A percentile compares a stretch with the other conserved stretches of the same genome.
phyloP scores from a whole-genome alignment of 371 early-diverging fungal species.

The Actinomortierella wolfii region DNA sequence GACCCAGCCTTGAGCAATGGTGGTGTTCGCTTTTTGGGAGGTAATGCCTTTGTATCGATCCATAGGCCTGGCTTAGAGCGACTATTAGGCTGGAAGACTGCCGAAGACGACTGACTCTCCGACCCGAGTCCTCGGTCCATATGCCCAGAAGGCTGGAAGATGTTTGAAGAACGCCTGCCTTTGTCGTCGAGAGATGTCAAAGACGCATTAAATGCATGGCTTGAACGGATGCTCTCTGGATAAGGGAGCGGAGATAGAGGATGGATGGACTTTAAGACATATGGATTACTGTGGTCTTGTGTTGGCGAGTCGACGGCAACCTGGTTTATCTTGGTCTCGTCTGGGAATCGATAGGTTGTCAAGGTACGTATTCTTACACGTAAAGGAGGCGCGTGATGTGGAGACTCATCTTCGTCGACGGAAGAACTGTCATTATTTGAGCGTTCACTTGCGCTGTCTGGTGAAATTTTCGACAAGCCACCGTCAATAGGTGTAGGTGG shows the following conservation, averaged over 20 bases:
- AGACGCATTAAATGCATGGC: slow-evolving; percentile 16
- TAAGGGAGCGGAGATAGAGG: slow-evolving; percentile 31
- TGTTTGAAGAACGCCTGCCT: no score
- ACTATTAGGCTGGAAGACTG: not conserved
- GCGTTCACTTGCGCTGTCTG: no score
- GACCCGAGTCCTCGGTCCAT: no score
- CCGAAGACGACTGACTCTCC: no score
- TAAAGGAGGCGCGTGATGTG: not conserved
- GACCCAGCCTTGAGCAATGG: not conserved
- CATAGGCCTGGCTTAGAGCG: no score
- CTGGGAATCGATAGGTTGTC: slow-evolving; percentile 32
- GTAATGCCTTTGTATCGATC: not conserved
- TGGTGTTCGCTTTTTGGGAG: not conserved
- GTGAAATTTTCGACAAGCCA: no score
- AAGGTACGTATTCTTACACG: not conserved
- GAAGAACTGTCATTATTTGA: not conserved
- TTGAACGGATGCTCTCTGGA: slow-evolving; percentile 29
- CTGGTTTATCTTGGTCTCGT: slow-evolving; percentile 4
- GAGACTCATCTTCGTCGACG: not conserved
- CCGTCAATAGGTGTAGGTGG: no score
- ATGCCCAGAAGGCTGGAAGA: no score
- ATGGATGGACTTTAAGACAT: slow-evolving; percentile 13
- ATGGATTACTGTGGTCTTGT: not conserved
- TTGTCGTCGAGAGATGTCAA: slow-evolving; percentile 24
- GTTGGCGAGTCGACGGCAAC: not conserved